Evolutionary conservation across 1,284 basidiomycete genomes (phyloP), one percentile per base, ranked within the genome.

Genomic region (Psilocybe mexicana): DNA sequence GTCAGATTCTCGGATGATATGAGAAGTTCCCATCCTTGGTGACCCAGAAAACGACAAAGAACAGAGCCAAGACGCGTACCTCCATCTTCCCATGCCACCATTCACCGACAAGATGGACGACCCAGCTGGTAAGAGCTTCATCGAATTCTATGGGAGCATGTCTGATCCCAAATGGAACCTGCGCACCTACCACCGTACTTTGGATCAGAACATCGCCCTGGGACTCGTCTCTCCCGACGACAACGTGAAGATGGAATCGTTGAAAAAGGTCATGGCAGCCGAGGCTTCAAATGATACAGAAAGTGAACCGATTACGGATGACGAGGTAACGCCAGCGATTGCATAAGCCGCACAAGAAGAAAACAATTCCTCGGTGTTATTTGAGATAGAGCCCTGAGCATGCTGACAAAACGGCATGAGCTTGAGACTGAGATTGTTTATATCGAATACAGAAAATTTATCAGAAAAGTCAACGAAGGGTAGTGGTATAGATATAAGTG

Each of bases 121-220:
- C 70, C 96, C 96, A 0, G 80, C 93, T 0, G 97, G 97, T 12
- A 97, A 97, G 76, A 96, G 94, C 25, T 99, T 96, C 78, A 80
- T 96, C 70, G 92, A 96, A 74, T 96, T 93, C 70, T 70, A 84
- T 12, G 89, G 82, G 26, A 87, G 85, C 64, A 87, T 90, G 81
- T 79, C 88, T 2, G 88, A 99, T 73, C 89, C 94, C 0, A 94
- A 96, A 70, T 99, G 97, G 97, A 90, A 87, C 69, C 82, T 98
- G 78, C 82, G 91, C 59, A 92, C 89, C 35, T 99, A 96, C 68
- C 83, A 83, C 55, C 85, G 97, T 30, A 91, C 92, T 0, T 76
- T 85, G 18, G 83, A 94, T 65, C 95, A 99, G 72, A 96, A 98
- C 69, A 80, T 92, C 54, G 76, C 79, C 18, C 77, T 99, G 7